Evolutionary conservation across 805 yeast species (phyloP).

Genomic region (Nakazawaea siamensis): DNA sequence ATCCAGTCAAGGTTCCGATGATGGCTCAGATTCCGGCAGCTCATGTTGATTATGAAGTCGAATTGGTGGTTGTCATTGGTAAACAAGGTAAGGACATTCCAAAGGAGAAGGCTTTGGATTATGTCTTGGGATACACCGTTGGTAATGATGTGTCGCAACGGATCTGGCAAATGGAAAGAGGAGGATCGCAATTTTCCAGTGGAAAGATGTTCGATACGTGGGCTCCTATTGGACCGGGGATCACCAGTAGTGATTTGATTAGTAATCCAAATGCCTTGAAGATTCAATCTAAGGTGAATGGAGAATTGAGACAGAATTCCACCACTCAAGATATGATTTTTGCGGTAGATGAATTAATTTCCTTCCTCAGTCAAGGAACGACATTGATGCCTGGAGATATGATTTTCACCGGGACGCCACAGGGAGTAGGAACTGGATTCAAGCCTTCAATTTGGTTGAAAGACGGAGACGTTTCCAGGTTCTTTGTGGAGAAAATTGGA

Average conservation of each 20-base stretch:
- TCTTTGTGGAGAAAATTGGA: conserved; percentile 35
- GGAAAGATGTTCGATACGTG: conserved; percentile 49
- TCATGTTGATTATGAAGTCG: conserved; percentile 45
- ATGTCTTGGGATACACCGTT: conserved; percentile 42
- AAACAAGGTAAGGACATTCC: conserved; percentile 35
- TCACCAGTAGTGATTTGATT: conserved; percentile 25
- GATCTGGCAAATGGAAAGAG: conserved; percentile 45
- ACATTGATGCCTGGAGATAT: conserved; percentile 47
- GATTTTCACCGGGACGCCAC: conserved; percentile 50
- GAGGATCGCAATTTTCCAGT: conserved; percentile 44
- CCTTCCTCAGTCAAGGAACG: conserved; percentile 41
- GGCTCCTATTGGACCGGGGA: conserved; percentile 52
- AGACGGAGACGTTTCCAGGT: conserved; percentile 35
- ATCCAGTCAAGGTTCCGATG: conserved; percentile 32
- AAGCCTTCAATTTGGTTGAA: conserved; percentile 32
- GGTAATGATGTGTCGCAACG: conserved; percentile 53
- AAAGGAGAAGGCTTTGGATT: conserved; percentile 32
- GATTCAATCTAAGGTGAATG: conserved; percentile 35
- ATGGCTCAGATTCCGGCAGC: conserved; percentile 25
- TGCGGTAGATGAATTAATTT: conserved; percentile 30
- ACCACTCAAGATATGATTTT: conserved; percentile 42
- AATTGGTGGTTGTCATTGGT: conserved; percentile 46
- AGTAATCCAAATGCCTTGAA: conserved; percentile 25
- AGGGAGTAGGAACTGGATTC: conserved; percentile 38
- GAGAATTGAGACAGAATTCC: conserved; percentile 36